Evolutionary conservation across 176 grass and related monocot species (phyloP), one percentile per base, ranked within the genome.

Genomic region (Puya raimondii): DNA sequence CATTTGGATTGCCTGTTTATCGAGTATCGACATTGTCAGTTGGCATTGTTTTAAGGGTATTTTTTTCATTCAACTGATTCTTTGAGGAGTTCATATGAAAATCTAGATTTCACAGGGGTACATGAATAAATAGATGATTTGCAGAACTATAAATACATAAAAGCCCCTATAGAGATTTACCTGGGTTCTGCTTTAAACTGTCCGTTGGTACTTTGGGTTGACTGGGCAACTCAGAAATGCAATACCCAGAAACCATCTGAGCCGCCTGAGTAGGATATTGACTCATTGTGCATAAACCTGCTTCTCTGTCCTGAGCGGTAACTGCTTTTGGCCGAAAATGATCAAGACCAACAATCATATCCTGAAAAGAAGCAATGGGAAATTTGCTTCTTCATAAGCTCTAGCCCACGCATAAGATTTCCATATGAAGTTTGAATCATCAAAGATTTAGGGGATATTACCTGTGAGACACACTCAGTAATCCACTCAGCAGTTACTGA

Each of bases 401-500:
- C 57, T 68, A 26, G 50, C 58, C n/a, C 76, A 56, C 16, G 70
- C 1, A 17, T 15, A 18, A 10, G 16, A 18, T 59, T 18, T 59
- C 54, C 8, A 2, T 59, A 59, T 59, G 26, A 67, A 67, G 47
- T 13, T 17, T 23, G 4, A 10, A 42, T 54, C 50, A 21, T 47
- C 49, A 56, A 47, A 23, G 48, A 47, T 26, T 23, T 4, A 56
- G 53, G 64, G 59, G 17, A 58, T n/a, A 77, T 52, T 76, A 96
- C 88, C 85, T 84, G 85, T 72, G 63, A 80, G 66, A 92, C 79
- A 82, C 93, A 96, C 77, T 96, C 88, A 58, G 67, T 88, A 9
- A 96, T 76, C 93, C 93, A 96, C 65, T 96, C 93, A 48, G 33
- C 58, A 66, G 88, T 92, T 64, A 96, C 71, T 25, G 68, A 63